A percentile compares a stretch with the other conserved stretches of the same genome.
Evolutionary conservation across 805 yeast species (phyloP).

Genomic region (Yamadazyma ubonensis): DNA sequence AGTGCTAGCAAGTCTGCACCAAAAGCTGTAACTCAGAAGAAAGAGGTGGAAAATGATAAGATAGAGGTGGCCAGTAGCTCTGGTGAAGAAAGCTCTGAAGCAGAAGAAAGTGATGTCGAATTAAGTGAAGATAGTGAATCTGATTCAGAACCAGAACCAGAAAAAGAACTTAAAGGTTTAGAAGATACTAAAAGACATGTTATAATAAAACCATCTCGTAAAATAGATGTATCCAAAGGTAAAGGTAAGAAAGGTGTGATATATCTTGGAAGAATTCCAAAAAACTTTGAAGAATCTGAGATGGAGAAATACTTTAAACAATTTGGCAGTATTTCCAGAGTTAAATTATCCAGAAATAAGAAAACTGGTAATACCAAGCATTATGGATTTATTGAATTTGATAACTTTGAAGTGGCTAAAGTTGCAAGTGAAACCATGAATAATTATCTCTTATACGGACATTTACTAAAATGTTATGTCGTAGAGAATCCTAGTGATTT

Average conservation of each 20-base stretch:
- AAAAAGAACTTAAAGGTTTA: slow-evolving; percentile 23
- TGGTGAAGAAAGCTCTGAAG: slow-evolving; percentile 16
- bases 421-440: slow-evolving; percentile 95
- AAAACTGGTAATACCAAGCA: slow-evolving; percentile 89
- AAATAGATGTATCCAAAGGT: slow-evolving; percentile 17
- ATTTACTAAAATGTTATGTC: slow-evolving; percentile 63
- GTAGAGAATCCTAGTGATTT: slow-evolving; percentile 58
- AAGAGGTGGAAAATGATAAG: slow-evolving; percentile 16
- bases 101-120: slow-evolving; percentile 16
- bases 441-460: slow-evolving; percentile 86
- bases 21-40: slow-evolving; percentile 11
- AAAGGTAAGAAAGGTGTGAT: slow-evolving; percentile 57
- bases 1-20: slow-evolving; percentile 2
- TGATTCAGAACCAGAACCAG: slow-evolving; percentile 24
- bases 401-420: slow-evolving; percentile 69
- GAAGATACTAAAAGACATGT: slow-evolving; percentile 22
- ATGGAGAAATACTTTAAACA: slow-evolving; percentile 79
- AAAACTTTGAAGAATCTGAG: slow-evolving; percentile 85
- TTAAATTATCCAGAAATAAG: slow-evolving; percentile 83
- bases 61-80: slow-evolving; percentile 37
- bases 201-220: slow-evolving; percentile 21
- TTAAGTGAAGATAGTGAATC: slow-evolving; percentile 18
- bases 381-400: slow-evolving; percentile 87
- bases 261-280: slow-evolving; percentile 90
- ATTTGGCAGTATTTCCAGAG: slow-evolving; percentile 80